Percentiles rank a stretch among this genome's conserved stretches.
Evolutionary conservation across 768 basidiomycete species (phyloP).

Genomic region (Serendipita sp.): DNA sequence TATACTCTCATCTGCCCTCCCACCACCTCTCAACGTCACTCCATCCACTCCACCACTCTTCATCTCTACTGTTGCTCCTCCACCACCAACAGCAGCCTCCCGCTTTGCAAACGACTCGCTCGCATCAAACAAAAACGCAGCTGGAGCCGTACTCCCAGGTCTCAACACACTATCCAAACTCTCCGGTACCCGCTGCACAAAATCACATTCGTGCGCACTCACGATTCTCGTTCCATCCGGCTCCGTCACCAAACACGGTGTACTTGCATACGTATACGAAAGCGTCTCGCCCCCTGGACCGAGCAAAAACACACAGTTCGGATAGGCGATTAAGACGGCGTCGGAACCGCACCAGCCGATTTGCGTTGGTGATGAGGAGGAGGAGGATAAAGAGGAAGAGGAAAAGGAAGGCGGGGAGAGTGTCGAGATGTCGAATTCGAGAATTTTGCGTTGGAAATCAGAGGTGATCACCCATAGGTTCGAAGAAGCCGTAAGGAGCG

Average conservation of each 20-base stretch:
- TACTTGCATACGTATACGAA: constrained; percentile 35
- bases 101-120: constrained; percentile 73
- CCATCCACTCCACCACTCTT: neutral
- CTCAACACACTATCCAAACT: constrained; percentile 41
- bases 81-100: constrained; percentile 30
- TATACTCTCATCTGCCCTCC: constrained; percentile 81
- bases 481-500: constrained; percentile 56
- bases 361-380: constrained; percentile 40
- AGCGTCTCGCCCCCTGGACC: constrained; percentile 82
- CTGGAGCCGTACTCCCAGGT: constrained; percentile 82
- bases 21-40: neutral
- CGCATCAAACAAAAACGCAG: constrained; percentile 85
- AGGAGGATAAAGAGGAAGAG: constrained; percentile 31
- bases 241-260: constrained; percentile 41
- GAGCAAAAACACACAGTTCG: constrained; percentile 59
- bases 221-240: constrained; percentile 79
- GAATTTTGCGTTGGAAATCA: constrained; percentile 77
- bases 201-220: constrained; percentile 62
- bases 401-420: constrained; percentile 24
- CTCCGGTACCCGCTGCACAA: constrained; percentile 91
- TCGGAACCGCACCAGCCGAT: constrained; percentile 97
- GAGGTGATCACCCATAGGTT: constrained; percentile 87
- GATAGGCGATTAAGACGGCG: constrained; percentile 79
- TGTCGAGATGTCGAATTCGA: constrained; percentile 59
- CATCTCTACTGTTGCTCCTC: neutral